These are phyloP conservation scores for Nicotiana knightiana DNA, from an alignment of 257 asterid genomes.

Conservation along the genomic window DNA sequence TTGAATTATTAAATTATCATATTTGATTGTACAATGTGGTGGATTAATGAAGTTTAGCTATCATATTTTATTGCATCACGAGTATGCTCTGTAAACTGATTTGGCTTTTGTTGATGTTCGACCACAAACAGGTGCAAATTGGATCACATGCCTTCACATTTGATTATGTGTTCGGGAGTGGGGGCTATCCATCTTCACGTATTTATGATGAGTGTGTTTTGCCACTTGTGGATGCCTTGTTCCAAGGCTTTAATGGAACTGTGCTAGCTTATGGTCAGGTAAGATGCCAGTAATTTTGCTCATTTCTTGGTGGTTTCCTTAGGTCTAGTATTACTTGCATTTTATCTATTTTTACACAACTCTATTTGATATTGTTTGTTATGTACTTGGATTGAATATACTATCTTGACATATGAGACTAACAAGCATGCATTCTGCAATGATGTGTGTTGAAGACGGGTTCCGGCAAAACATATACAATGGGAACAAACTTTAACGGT, in stretches of 20 bases:
- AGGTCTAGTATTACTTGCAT: not conserved
- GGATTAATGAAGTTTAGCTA: not conserved
- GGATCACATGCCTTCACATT: constrained; percentile 94
- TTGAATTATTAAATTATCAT: not conserved
- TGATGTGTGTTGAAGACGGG: constrained; percentile 57
- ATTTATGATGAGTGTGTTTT: constrained; percentile 76
- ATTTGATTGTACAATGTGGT: not conserved
- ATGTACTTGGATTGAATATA: constrained; percentile 4
- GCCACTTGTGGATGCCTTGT: constrained; percentile 73
- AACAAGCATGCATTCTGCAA: not conserved
- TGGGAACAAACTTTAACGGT: constrained; percentile 97
- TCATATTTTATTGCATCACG: not conserved
- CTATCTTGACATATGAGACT: not conserved
- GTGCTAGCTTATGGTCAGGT: constrained; percentile 99
- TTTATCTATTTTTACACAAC: not conserved
- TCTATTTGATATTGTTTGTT: constrained; percentile 1
- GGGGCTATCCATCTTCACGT: constrained; percentile 48
- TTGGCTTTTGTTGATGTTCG: constrained; percentile 7
- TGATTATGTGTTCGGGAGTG: constrained; percentile 74
- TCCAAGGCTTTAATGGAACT: constrained; percentile 87
- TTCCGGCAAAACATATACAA: constrained; percentile 93
- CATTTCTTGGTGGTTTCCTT: not conserved
- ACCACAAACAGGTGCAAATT: constrained; percentile 71
- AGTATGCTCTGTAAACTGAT: not conserved
- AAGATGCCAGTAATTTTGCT: not conserved